Percentiles rank a stretch among this genome's conserved stretches.
Conservation (phyloP, 1,139 yeast species). For the Tardiomyces depauwii region DNA sequence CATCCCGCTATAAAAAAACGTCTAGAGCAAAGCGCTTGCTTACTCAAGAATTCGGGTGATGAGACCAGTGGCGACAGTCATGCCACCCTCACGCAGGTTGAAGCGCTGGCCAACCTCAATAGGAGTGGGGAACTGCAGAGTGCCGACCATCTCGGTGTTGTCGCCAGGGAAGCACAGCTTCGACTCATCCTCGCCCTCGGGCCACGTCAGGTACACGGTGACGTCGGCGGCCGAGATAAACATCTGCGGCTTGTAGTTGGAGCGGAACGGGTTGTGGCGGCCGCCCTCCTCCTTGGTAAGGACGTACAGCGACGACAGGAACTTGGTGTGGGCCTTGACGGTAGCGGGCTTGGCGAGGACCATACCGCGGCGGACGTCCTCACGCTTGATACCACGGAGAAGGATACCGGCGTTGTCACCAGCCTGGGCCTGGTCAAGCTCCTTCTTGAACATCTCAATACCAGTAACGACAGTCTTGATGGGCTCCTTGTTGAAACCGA, state of each 20-base stretch:
- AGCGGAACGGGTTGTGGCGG: slow-evolving; percentile 95
- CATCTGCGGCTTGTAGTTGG: slow-evolving; percentile 97
- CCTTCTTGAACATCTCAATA: slow-evolving; percentile 98
- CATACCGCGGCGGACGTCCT: slow-evolving; percentile 96
- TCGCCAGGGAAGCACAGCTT: slow-evolving; percentile 97
- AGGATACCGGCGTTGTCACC: slow-evolving; percentile 99
- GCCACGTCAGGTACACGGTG: slow-evolving; percentile 85
- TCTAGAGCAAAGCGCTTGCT: slow-evolving; percentile 9
- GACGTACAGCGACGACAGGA: slow-evolving; percentile 87
- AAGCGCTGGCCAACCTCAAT: slow-evolving; percentile 95
- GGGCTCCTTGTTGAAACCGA: slow-evolving; percentile 81
- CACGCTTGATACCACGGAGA: slow-evolving; percentile 97
- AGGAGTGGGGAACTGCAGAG: slow-evolving; percentile 85
- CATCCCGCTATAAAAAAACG: not conserved
- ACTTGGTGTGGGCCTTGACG: slow-evolving; percentile 86
- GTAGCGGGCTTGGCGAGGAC: slow-evolving; percentile 89
- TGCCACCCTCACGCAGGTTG: slow-evolving; percentile 99
- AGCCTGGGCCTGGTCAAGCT: slow-evolving; percentile 92
- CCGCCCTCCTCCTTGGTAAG: slow-evolving; percentile 98
- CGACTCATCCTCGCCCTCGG: slow-evolving; percentile 76
- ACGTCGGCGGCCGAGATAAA: slow-evolving; percentile 95
- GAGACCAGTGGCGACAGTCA: slow-evolving; percentile 97
- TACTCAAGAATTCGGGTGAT: slow-evolving; percentile 84
- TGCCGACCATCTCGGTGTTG: slow-evolving; percentile 93
- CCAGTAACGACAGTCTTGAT: slow-evolving; percentile 94